Evolutionary conservation across 768 basidiomycete genomes (phyloP).

Genomic region (Lentinula aciculospora): DNA sequence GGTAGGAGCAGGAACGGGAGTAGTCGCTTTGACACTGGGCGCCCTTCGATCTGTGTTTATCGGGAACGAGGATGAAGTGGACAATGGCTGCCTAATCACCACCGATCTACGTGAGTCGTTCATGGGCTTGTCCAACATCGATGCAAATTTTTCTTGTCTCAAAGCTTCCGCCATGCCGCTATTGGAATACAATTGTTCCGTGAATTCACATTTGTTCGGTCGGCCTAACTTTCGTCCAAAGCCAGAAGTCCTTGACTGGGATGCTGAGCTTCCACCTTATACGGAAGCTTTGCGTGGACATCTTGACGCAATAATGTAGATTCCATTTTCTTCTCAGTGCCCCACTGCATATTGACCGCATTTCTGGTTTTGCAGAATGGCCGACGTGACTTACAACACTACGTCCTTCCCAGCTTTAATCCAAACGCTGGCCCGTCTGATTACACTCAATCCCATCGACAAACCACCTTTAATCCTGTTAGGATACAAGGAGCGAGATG

Average conservation of each 20-base stretch:
- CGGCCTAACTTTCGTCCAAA: conserved; percentile 17
- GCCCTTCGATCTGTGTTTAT: conserved; percentile 39
- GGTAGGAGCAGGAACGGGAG: conserved; percentile 81
- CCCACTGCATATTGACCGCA: neutral
- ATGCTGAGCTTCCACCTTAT: conserved; percentile 45
- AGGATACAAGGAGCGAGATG: conserved; percentile 86
- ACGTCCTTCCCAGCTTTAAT: conserved; percentile 75
- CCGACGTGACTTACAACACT: conserved; percentile 91
- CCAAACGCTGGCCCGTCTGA: conserved; percentile 53
- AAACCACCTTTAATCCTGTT: conserved; percentile 48
- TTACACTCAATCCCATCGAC: conserved; percentile 21
- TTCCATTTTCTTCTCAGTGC: neutral
- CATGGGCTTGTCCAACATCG: neutral
- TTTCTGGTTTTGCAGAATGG: conserved; percentile 53
- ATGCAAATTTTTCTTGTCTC: neutral
- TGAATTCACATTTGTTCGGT: conserved; percentile 32
- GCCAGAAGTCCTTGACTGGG: conserved; percentile 68
- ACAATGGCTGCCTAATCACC: conserved; percentile 37
- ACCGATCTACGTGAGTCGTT: conserved; percentile 67
- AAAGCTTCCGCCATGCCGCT: conserved; percentile 79
- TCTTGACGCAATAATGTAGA: conserved; percentile 66
- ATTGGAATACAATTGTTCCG: conserved; percentile 62
- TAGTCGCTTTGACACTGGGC: conserved; percentile 66
- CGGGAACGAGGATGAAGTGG: conserved; percentile 4
- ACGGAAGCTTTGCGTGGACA: conserved; percentile 27